Percentiles rank a stretch among this genome's conserved stretches.
These are phyloP conservation scores for Cicer yamashitae DNA, from an alignment of 306 rosid genomes.

Conservation along the genomic window DNA sequence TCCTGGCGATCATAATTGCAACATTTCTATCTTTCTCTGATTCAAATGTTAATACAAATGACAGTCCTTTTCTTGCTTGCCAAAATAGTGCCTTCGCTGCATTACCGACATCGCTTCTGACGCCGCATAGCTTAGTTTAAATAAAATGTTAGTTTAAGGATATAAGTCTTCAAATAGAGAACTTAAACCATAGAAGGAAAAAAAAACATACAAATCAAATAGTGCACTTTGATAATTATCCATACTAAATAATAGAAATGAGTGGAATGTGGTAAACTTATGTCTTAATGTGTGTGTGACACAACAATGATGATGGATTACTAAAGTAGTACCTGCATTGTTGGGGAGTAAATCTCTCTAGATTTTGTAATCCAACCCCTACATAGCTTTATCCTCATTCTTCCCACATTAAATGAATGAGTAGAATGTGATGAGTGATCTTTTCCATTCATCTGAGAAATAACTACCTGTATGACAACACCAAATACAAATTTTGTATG, in stretches of 20 bases:
- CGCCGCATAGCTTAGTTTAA: slow-evolving; percentile 74
- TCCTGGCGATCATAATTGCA: slow-evolving; percentile 82
- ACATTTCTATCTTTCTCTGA: slow-evolving; percentile 89
- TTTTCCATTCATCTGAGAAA: slow-evolving; percentile 90
- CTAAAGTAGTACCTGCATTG: slow-evolving; percentile 80
- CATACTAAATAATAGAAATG: slow-evolving; percentile 1
- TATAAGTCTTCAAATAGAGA: slow-evolving; percentile 34
- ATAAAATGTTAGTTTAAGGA: slow-evolving; percentile 39
- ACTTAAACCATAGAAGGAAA: not conserved
- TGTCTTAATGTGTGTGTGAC: not conserved
- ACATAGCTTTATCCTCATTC: slow-evolving; percentile 89
- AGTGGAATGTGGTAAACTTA: no score
- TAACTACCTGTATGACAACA: slow-evolving; percentile 66
- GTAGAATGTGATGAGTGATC: slow-evolving; percentile 81
- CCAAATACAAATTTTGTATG: slow-evolving; percentile 35
- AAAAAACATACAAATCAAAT: slow-evolving; percentile 13
- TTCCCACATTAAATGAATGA: slow-evolving; percentile 88
- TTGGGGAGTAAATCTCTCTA: slow-evolving; percentile 85
- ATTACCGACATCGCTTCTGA: slow-evolving; percentile 59
- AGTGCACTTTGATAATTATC: slow-evolving; percentile 10
- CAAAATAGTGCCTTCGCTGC: slow-evolving; percentile 79
- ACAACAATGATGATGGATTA: slow-evolving; percentile 9
- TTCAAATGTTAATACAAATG: slow-evolving; percentile 78
- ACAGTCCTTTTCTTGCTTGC: slow-evolving; percentile 93
- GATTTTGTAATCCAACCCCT: slow-evolving; percentile 99